Conservation (phyloP, 495 filamentous ascomycete genomes). For the Penicillium cinerascens region DNA sequence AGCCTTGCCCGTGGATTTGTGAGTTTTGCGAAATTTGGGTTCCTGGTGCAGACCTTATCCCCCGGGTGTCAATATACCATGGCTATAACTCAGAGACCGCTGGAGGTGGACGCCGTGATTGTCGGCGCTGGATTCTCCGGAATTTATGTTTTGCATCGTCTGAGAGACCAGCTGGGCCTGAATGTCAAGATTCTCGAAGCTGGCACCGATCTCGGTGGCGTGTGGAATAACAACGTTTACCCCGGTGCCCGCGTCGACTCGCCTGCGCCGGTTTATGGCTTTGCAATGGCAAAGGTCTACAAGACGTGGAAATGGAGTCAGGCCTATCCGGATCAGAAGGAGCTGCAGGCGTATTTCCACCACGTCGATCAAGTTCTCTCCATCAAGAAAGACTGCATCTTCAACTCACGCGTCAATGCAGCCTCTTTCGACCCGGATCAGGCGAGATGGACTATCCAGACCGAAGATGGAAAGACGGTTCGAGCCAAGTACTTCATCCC, state of each 20-base stretch:
- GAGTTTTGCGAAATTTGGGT: too few species aligned
- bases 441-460: constrained; percentile 46
- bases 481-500: constrained; percentile 45
- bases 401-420: constrained; percentile 43
- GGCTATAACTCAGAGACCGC: background rate
- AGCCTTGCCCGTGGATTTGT: too few species aligned
- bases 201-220: constrained; percentile 44
- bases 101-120: constrained; percentile 48
- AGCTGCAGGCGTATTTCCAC: background rate
- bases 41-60: too few species aligned
- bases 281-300: constrained; percentile 44
- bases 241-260: constrained; percentile 50
- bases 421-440: constrained; percentile 41
- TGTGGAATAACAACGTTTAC: constrained; percentile 52
- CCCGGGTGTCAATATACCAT: background rate
- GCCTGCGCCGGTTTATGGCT: constrained; percentile 46
- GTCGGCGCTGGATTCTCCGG: constrained; percentile 52
- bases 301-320: constrained; percentile 38
- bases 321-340: constrained; percentile 10
- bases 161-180: constrained; percentile 28
- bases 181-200: constrained; percentile 42
- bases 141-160: constrained; percentile 26
- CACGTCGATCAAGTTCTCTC: constrained; percentile 43
- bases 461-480: constrained; percentile 40
- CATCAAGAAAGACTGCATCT: constrained; percentile 49